Percentiles rank a stretch among this genome's conserved stretches.
Conservation (phyloP, 441 rosid genomes). For the Populus trichocarpa region DNA sequence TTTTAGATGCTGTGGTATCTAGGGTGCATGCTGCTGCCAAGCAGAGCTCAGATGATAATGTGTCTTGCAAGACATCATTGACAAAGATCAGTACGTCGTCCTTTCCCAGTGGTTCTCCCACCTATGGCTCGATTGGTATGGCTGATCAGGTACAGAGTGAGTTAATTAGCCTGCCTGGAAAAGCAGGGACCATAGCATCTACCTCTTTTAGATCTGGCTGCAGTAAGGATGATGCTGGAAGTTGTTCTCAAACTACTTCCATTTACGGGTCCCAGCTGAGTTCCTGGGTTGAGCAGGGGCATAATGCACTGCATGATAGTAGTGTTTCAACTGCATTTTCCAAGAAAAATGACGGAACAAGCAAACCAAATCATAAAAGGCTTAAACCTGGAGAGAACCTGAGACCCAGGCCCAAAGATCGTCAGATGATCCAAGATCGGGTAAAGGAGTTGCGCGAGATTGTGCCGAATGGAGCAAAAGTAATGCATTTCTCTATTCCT, state of each 20-base stretch:
- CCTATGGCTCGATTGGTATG: slow-evolving; percentile 25
- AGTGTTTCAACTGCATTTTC: slow-evolving; percentile 59
- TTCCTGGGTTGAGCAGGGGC: slow-evolving; percentile 79
- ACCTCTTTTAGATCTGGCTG: slow-evolving; percentile 39
- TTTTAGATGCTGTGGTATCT: slow-evolving; percentile 90
- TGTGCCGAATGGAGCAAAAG: slow-evolving; percentile 90
- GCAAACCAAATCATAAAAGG: slow-evolving; percentile 73
- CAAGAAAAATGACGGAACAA: slow-evolving; percentile 55
- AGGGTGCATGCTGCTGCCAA: slow-evolving; percentile 51
- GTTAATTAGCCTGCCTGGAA: slow-evolving; percentile 33
- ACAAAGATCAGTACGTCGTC: slow-evolving; percentile 61
- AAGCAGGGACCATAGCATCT: slow-evolving; percentile 31
- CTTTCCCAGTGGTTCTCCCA: slow-evolving; percentile 39
- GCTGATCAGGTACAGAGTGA: slow-evolving; percentile 41
- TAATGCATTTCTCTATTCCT: slow-evolving; percentile 29
- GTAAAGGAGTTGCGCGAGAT: slow-evolving; percentile 95
- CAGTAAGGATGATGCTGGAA: slow-evolving; percentile 38
- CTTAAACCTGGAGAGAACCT: slow-evolving; percentile 93
- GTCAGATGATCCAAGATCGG: slow-evolving; percentile 98
- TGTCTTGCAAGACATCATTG: slow-evolving; percentile 65
- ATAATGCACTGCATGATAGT: slow-evolving; percentile 42
- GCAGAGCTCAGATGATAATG: slow-evolving; percentile 65
- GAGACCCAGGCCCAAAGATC: slow-evolving; percentile 96
- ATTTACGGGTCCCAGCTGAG: slow-evolving; percentile 67
- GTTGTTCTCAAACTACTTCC: slow-evolving; percentile 52